Percentiles rank a stretch among this genome's conserved stretches.
Evolutionary conservation across 2,329 filamentous ascomycete genomes (phyloP).

Genomic region (Ploettnerulaceae sp.): DNA sequence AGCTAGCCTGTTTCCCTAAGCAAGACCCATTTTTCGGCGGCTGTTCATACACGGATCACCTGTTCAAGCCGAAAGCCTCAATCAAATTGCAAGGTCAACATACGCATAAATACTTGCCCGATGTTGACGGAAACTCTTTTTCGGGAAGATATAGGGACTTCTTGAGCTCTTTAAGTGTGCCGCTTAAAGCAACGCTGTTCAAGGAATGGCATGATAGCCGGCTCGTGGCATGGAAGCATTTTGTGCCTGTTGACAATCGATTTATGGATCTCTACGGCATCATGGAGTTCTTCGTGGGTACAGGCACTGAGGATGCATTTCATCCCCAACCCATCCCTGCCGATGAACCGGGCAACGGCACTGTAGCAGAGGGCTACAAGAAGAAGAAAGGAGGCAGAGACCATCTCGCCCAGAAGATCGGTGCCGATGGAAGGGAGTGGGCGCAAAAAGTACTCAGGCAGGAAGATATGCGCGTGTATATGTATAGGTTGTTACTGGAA

Average conservation of each 20-base stretch:
- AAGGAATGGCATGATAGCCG: conserved; percentile 74
- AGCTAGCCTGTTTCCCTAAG: conserved; percentile 14
- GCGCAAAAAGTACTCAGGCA: conserved; percentile 59
- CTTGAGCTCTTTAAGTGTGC: conserved; percentile 59
- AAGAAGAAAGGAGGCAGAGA: conserved; percentile 31
- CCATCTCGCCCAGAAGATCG: conserved; percentile 56
- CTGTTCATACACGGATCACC: conserved; percentile 38
- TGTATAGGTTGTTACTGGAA: conserved; percentile 62
- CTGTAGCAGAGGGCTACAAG: background rate
- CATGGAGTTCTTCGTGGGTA: conserved; percentile 68
- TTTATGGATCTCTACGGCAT: conserved; percentile 67
- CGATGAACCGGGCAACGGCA: conserved; percentile 5
- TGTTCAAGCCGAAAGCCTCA: conserved; percentile 36
- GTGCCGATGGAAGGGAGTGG: conserved; percentile 64
- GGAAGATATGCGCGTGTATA: conserved; percentile 58
- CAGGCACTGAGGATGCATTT: conserved; percentile 36
- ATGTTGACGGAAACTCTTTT: conserved; percentile 70
- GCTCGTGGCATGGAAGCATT: conserved; percentile 71
- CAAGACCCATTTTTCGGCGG: conserved; percentile 33
- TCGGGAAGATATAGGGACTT: conserved; percentile 64
- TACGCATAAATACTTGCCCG: conserved; percentile 61
- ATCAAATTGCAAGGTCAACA: conserved; percentile 25
- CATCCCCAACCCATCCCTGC: background rate
- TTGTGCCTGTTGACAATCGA: conserved; percentile 71
- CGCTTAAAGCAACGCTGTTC: conserved; percentile 71